Conservation (phyloP, 2,329 filamentous ascomycete species). For the Sclerotinia spermophila region DNA sequence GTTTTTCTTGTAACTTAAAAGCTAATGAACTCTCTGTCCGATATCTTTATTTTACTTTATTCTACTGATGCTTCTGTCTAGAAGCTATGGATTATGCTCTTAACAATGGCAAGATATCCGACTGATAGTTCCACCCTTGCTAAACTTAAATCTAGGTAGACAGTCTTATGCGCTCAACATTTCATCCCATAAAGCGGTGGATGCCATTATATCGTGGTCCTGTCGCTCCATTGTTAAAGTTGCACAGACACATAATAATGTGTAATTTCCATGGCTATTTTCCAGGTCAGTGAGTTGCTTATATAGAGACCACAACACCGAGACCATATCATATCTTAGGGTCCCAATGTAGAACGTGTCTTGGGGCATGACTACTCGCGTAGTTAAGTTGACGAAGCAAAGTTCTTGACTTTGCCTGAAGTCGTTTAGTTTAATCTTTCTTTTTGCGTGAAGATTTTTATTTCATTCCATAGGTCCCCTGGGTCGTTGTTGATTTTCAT, state of each 20-base stretch:
- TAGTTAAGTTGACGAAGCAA: neutral
- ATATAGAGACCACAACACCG: neutral
- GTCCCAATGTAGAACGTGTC: neutral
- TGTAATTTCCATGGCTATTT: neutral
- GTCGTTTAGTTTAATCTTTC: neutral
- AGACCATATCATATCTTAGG: neutral
- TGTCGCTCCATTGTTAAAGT: neutral
- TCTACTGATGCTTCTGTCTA: neutral
- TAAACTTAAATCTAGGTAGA: neutral
- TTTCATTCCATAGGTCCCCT: neutral
- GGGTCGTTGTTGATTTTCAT: slow-evolving; percentile 46
- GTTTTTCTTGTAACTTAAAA: neutral
- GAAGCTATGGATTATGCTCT: neutral
- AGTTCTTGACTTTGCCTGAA: neutral
- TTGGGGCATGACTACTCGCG: neutral
- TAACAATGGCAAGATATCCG: neutral
- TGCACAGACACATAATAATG: neutral
- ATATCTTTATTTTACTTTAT: no score
- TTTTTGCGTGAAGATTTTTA: neutral
- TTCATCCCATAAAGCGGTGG: neutral
- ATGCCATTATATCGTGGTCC: neutral
- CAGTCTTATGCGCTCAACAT: neutral
- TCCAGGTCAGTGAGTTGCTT: neutral
- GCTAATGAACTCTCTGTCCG: neutral
- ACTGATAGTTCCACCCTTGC: neutral